A percentile compares a stretch with the other conserved stretches of the same genome.
Evolutionary conservation across 108 stramenopile species (phyloP).

Genomic region (Seminavis robusta): DNA sequence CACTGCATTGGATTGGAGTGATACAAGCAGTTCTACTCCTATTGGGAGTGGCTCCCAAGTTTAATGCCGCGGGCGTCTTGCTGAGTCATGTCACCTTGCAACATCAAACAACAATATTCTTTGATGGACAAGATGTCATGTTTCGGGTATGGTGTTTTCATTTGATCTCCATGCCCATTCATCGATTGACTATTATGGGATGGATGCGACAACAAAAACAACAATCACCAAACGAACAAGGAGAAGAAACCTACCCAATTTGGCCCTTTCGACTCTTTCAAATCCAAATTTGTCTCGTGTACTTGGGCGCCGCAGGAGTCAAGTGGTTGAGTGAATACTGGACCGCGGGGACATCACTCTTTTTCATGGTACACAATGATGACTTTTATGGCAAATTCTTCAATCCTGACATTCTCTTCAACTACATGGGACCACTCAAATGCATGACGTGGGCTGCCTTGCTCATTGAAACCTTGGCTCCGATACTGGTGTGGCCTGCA

Average conservation of each 20-base stretch:
- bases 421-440: not conserved
- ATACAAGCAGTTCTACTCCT: not conserved
- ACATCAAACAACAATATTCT: not conserved
- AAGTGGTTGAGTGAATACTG: too few relatives aligned
- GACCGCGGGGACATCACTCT: too few relatives aligned
- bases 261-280: not conserved
- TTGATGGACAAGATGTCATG: not conserved
- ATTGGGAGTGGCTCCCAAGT: not conserved
- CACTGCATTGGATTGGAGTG: conserved; percentile 1
- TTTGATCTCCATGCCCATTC: not conserved
- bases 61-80: not conserved
- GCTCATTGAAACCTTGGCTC: not conserved
- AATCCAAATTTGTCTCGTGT: not conserved
- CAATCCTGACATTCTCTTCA: not conserved
- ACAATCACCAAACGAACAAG: not conserved
- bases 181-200: not conserved
- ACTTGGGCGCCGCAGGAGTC: not conserved
- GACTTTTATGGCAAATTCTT: not conserved
- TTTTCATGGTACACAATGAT: too few relatives aligned
- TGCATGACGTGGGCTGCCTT: not conserved
- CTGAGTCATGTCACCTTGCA: conserved; percentile 6
- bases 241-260: not conserved
- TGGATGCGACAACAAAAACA: conserved; percentile 1
- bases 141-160: not conserved
- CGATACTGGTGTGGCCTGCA: not conserved